phyloP scores from a whole-genome alignment of 2,329 filamentous ascomycete species.

The Scorias spongiosa region DNA sequence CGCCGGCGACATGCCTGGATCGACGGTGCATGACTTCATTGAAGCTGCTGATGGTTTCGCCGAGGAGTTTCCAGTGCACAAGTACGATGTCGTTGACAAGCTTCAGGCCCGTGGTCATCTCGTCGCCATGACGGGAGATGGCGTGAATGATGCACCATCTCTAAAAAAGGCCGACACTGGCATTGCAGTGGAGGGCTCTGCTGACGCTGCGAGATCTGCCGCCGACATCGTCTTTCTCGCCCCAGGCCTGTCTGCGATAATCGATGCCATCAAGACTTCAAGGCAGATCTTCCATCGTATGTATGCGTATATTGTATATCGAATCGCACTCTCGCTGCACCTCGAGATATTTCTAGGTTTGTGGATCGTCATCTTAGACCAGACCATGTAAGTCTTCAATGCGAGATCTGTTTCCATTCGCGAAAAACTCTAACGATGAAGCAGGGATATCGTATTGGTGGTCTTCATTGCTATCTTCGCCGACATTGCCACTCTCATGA shows the following conservation, averaged over 20 bases:
- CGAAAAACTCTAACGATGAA: neutral
- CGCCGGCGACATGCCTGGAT: slow-evolving; percentile 73
- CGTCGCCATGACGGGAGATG: slow-evolving; percentile 34
- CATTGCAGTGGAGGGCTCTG: slow-evolving; percentile 63
- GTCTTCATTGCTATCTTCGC: slow-evolving; percentile 94
- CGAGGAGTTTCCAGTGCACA: slow-evolving; percentile 60
- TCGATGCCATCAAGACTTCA: slow-evolving; percentile 82
- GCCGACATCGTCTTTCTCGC: slow-evolving; percentile 91
- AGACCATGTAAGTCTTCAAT: slow-evolving; percentile 36
- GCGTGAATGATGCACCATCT: slow-evolving; percentile 33
- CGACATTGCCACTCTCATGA: slow-evolving; percentile 79
- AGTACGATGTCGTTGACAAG: slow-evolving; percentile 58
- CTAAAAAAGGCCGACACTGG: slow-evolving; percentile 48
- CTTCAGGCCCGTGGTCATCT: slow-evolving; percentile 45
- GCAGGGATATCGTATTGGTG: slow-evolving; percentile 60
- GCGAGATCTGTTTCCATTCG: too few species aligned
- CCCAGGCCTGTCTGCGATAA: slow-evolving; percentile 80
- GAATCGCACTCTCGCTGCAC: slow-evolving; percentile 82
- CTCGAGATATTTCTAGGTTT: slow-evolving; percentile 83
- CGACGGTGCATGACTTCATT: slow-evolving; percentile 88
- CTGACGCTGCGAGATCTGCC: slow-evolving; percentile 77
- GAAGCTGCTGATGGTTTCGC: slow-evolving; percentile 38
- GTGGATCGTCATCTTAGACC: slow-evolving; percentile 81
- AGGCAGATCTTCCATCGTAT: slow-evolving; percentile 94
- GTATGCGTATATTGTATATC: slow-evolving; percentile 92